Base-by-base conservation (phyloP, 179 eudicot genomes). In the Amaranthus tricolor region DNA sequence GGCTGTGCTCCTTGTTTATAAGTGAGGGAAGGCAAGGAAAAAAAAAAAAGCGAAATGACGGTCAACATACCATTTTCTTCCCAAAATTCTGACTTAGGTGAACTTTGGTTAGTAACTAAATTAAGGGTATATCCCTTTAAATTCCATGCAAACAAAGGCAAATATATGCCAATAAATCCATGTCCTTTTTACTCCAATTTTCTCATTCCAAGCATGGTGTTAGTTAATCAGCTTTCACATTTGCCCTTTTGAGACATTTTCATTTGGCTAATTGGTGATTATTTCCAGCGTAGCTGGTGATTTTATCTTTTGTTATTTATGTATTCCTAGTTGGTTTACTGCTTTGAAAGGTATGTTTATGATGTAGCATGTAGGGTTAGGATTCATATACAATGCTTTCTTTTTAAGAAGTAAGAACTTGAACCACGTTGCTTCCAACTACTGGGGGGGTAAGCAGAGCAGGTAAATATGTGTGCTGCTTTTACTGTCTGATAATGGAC, bases 381-480 rank as follows among this genome's bases (percentile, higher is more conserved):
- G 70, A 52, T 70, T 12, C 65, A 52, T 66, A 52, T 70, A 16
- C 65, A 52, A 21, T 75, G 59, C 44, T 40, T 58, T 71, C 57
- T 58, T 54, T 73, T 62, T 60, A 66, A 77, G 51, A 52, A 71
- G 20, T 70, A 66, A 77, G 58, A 52, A 71, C 40, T 70, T 50
- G 72, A 72, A 74, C 72, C 77, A 78, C 72, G 78, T 64, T 79
- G 75, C 83, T 74, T 77, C 81, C 78, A 80, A 19, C 55, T 49
- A 44, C 63, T 82, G 88, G 87, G 88, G 88, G 87, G 83, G 90
- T 77, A 74, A 83, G 88, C 87, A 79, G 76, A 83, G 88, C 87
- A 79, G 88, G 87, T 91, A 31, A 82, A 82, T 88, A 80, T 86
- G 83, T 85, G 93, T 72, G 87, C 82, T 83, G 84, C 84, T 83